Base-by-base conservation (phyloP, 495 filamentous ascomycete genomes). In the Aspergillus ellipticus region DNA sequence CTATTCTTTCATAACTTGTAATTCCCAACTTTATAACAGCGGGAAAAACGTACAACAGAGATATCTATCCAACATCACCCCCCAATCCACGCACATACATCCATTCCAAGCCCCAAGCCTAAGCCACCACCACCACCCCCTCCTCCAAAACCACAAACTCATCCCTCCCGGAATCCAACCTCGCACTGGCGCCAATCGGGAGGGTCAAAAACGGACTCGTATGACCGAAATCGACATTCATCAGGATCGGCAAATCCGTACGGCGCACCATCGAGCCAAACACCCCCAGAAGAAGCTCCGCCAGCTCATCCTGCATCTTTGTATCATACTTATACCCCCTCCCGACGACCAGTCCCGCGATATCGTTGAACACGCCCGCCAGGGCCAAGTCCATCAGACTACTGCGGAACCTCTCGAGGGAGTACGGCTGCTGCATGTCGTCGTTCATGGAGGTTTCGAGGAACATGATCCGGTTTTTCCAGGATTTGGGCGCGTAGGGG, bases 191-290 rank as follows among this genome's bases (percentile, higher is more conserved):
- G 21, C 45, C 45, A 47, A 47, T 16, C 22, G 45, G 45, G 21
- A 47, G 22, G 9, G 45, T 47, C 22, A 47, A 28, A 2, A 47
- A 28, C 10, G 45, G 45, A 47, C 45, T 47, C 16, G 45, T 47
- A 47, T 47, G 45, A 5, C 45, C 45, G 10, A 47, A 22, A 47
- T 47, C 45, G 5, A 47, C 45, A 47, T 47, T 47, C 45, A 47
- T 47, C 45, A 47, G 19, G 21, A 47, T 28, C 0, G 45, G 45
- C 20, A 47, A 5, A 6, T 47, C 45, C 22, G n/a, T n/a, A 3
- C 45, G 6, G 2, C 45, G 21, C 3, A 47, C 45, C 20, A 47
- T 15, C 22, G n/a, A 6, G 2, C 28, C 45, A 22, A 47, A 28
- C 45, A 47, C 45, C 10, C 22, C 45, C 22, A n/a, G 13, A 47